A percentile compares a stretch with the other conserved stretches of the same genome.
phyloP scores from a whole-genome alignment of 78 protist genomes.

The Dictyostelium purpureum region DNA sequence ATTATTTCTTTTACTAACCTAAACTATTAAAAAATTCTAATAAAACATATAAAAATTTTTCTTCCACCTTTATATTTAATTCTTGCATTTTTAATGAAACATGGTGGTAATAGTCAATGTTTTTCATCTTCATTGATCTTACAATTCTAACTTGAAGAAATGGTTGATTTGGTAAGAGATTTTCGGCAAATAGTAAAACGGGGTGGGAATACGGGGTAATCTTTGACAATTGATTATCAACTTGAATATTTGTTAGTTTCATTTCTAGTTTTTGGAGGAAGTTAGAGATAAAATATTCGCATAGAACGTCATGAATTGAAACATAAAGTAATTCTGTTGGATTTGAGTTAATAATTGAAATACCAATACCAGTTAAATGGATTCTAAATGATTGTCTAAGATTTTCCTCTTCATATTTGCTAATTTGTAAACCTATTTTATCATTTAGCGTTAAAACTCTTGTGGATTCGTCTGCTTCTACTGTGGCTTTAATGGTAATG shows the following conservation, averaged over 20 bases:
- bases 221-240: constrained; percentile 74
- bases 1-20: too few relatives aligned
- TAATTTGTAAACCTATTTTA: neutral
- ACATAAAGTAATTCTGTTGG: constrained; percentile 75
- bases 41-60: constrained; percentile 39
- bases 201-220: constrained; percentile 65
- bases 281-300: constrained; percentile 29
- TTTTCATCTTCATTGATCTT: constrained; percentile 49
- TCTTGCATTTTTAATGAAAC: constrained; percentile 48
- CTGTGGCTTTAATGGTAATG: constrained; percentile 5
- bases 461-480: constrained; percentile 74
- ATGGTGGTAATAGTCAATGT: constrained; percentile 67
- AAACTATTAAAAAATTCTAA: constrained; percentile 64
- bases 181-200: constrained; percentile 39
- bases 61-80: constrained; percentile 48
- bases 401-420: constrained; percentile 20
- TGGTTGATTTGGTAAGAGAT: neutral
- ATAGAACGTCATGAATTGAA: constrained; percentile 7
- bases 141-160: constrained; percentile 25
- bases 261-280: constrained; percentile 44
- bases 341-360: constrained; percentile 55
- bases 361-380: constrained; percentile 53
- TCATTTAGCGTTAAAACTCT: constrained; percentile 37
- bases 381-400: constrained; percentile 47
- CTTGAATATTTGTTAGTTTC: constrained; percentile 45